Evolutionary conservation across 2,329 filamentous ascomycete species (phyloP), one percentile per base, ranked within the genome.

Genomic region (Fusarium lyarnte): DNA sequence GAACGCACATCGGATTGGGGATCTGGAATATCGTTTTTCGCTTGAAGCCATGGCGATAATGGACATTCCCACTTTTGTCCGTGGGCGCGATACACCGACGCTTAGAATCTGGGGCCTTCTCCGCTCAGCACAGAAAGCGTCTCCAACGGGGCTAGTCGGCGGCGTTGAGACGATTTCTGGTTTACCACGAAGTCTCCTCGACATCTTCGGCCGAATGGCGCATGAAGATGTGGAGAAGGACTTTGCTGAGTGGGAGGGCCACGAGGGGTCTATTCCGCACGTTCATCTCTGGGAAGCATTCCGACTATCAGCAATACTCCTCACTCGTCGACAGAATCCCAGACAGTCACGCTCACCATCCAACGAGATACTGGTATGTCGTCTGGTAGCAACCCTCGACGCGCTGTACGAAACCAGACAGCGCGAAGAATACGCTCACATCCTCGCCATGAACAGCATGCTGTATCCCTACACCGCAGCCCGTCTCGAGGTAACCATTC

Each of bases 221-320:
- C 31, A 49, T 17, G 38, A 61, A 7, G 58, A 65, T 13, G 59
- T 70, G 5, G 78, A 79, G 38, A 36, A 45, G 1, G 69, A 64
- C 1, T 54, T 79, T 33, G 59, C 60, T 16, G 43, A 43, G 1
- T 79, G 78, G 78, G 74, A 75, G 1, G 78, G 78, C 1, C 63
- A 78, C 4, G 66, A 74, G 10, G 78, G 78, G 1, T 66, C 76
- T 36, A 60, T 78, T 27, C 73, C 74, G 3, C 77, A 78, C 29
- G 75, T 72, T 33, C 77, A 79, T 38, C 69, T 79, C 6, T 79
- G 78, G 78, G 78, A 79, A 23, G 69, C 76, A 1, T 79, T 74
- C 60, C 73, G 78, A 3, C 39, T 77, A 29, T 59, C 78, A 5
- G 78, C 76, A 0, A 69, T 79, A 6, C 25, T 79, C 9, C 63